Base-by-base conservation (phyloP, 2,329 filamentous ascomycete species). In the Orbilia oligospora region DNA sequence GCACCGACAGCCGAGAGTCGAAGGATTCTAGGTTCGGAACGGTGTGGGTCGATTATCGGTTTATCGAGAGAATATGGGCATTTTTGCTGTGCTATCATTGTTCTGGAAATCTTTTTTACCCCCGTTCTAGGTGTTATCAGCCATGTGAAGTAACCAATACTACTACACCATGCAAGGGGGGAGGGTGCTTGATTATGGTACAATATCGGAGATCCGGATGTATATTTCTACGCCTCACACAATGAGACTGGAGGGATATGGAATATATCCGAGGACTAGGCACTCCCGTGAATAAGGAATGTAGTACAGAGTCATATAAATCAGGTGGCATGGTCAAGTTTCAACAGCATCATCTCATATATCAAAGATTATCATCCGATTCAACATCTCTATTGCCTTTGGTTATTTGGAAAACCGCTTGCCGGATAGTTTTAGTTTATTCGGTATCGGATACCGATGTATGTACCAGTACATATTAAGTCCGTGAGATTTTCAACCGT, bases 21-120 rank as follows among this genome's bases (percentile, higher is more conserved):
- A 61, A 61, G 56, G 56, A 61, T 61, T 61, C 56, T 61, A 36
- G 56, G 56, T 30, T 61, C 56, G 56, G 56, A 61, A 44, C 56
- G 56, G 56, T 44, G 56, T 61, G 56, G 36, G 56, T 61, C 56
- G 36, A 61, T 61, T 36, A 24, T 51, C 48, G 48, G 22, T 61
- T 44, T 24, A n/a, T 27, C 22, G 18, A 18, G 18, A 20, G 22
- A n/a, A n/a, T 12, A 20, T 5, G 24, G 18, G 36, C 33, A 24
- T n/a, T 61, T 6, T 20, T 18, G 20, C n/a, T 20, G 24, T 61
- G 36, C 36, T 58, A n/a, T n/a, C n/a, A n/a, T n/a, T n/a, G 27
- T 58, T 30, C 53, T 18, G 36, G 56, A 61, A 61, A 44, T 24
- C n/a, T 58, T 58, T 58, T 16, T 41, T 41, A 3, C 1, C 9